Evolutionary conservation across 805 yeast species (phyloP).

Genomic region (Metschnikowia matae): DNA sequence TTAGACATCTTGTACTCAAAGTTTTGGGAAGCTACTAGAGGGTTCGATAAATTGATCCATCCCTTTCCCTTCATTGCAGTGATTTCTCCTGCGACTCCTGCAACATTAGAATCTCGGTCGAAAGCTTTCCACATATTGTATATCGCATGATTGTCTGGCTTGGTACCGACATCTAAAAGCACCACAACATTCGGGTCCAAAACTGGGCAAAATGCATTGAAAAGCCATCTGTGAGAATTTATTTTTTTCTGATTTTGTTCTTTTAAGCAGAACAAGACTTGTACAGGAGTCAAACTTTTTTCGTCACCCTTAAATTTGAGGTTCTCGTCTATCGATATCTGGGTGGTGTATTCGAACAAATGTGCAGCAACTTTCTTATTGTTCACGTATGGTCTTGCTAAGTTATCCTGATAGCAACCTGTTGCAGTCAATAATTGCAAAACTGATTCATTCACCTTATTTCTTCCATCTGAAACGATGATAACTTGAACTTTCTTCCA

Average conservation of each 20-base stretch:
- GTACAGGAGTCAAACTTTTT: conserved; percentile 91
- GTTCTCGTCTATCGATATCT: conserved; percentile 85
- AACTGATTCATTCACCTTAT: conserved; percentile 79
- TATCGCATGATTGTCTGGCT: conserved; percentile 82
- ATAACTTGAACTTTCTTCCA: conserved; percentile 96
- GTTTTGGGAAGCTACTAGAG: conserved; percentile 92
- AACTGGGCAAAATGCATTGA: conserved; percentile 90
- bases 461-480: conserved; percentile 92
- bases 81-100: conserved; percentile 98
- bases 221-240: conserved; percentile 96
- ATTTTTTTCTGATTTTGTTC: conserved; percentile 91
- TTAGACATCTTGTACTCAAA: conserved; percentile 97
- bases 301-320: conserved; percentile 87
- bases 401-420: conserved; percentile 96
- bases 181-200: conserved; percentile 89
- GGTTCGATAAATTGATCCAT: conserved; percentile 78
- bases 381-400: conserved; percentile 91
- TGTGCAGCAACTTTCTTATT: conserved; percentile 91
- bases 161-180: conserved; percentile 94
- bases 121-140: conserved; percentile 97
- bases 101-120: conserved; percentile 93
- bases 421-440: conserved; percentile 86
- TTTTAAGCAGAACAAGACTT: conserved; percentile 85
- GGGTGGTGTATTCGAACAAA: conserved; percentile 93
- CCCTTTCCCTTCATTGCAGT: conserved; percentile 91